Conservation (phyloP, 257 asterid species). For the Petunia secreta region DNA sequence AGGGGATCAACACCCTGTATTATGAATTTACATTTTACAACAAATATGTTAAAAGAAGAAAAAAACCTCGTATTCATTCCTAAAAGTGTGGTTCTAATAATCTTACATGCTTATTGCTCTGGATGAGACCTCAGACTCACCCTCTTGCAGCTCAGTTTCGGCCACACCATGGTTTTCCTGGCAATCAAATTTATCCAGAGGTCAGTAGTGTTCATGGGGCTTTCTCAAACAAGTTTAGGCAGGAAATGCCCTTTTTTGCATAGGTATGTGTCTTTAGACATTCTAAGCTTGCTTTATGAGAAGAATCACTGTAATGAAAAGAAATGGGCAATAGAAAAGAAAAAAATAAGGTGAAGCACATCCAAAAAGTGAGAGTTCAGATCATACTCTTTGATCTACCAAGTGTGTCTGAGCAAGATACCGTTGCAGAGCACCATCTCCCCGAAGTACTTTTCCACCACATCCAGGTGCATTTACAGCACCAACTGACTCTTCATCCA, state of each 20-base stretch:
- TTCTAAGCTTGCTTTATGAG: background rate
- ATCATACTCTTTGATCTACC: constrained; percentile 49
- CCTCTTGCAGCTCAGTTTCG: constrained; percentile 50
- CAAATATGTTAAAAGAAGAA: background rate
- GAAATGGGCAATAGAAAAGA: constrained; percentile 21
- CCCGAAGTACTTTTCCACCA: constrained; percentile 79
- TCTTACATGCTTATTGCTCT: constrained; percentile 77
- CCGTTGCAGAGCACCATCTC: constrained; percentile 70
- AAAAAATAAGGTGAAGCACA: background rate
- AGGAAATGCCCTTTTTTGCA: background rate
- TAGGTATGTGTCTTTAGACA: background rate
- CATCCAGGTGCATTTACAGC: constrained; percentile 54
- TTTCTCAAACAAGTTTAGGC: background rate
- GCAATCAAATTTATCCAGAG: constrained; percentile 26
- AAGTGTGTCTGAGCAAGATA: constrained; percentile 50
- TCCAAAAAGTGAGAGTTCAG: constrained; percentile 1
- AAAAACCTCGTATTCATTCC: background rate
- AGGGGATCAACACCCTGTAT: constrained; percentile 25
- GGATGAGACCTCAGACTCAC: constrained; percentile 63
- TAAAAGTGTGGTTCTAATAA: constrained; percentile 10
- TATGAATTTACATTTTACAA: constrained; percentile 29
- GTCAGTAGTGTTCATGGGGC: background rate
- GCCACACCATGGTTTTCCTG: constrained; percentile 49
- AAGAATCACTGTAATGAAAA: background rate
- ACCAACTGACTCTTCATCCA: constrained; percentile 84